Percentiles rank a stretch among this genome's conserved stretches.
These are phyloP conservation scores for Globisporangium lucens DNA, from an alignment of 352 stramenopile species.

Conservation along the genomic window DNA sequence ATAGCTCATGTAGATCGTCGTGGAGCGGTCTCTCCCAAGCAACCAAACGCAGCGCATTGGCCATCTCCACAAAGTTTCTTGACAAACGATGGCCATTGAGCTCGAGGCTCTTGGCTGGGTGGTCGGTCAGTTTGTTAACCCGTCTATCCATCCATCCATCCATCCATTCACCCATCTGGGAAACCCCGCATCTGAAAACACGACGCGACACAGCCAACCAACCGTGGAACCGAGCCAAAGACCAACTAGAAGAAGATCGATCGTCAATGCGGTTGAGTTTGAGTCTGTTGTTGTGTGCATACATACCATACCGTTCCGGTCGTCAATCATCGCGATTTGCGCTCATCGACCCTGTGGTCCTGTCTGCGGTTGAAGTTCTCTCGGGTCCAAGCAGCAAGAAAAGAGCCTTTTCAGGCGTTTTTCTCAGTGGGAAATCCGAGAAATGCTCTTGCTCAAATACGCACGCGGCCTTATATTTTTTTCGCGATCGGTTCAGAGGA, in stretches of 20 bases:
- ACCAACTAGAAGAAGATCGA: not conserved
- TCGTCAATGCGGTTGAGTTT: not conserved
- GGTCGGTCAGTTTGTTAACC: not conserved
- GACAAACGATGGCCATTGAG: not conserved
- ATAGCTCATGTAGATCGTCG: not conserved
- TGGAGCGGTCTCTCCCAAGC: not conserved
- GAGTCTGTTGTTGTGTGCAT: not conserved
- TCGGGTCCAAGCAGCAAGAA: not conserved
- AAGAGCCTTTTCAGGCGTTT: constrained; percentile 5
- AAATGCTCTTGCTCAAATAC: not conserved
- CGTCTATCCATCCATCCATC: not conserved
- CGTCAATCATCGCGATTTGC: constrained; percentile 1
- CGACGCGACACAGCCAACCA: not conserved
- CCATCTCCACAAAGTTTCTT: not conserved
- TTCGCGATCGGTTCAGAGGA: constrained; percentile 6
- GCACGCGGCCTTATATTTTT: not conserved
- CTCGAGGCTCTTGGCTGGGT: not conserved
- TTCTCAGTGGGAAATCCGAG: not conserved
- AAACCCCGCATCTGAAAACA: not conserved
- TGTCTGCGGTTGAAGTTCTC: not conserved
- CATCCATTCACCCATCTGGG: not conserved
- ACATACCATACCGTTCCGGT: not conserved
- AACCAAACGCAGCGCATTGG: not conserved
- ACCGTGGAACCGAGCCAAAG: not conserved
- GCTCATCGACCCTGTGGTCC: not conserved